A percentile compares a stretch with the other conserved stretches of the same genome.
These are phyloP conservation scores for Amauroascus verrucosus DNA, from an alignment of 2,329 filamentous ascomycete genomes.

Conservation along the genomic window DNA sequence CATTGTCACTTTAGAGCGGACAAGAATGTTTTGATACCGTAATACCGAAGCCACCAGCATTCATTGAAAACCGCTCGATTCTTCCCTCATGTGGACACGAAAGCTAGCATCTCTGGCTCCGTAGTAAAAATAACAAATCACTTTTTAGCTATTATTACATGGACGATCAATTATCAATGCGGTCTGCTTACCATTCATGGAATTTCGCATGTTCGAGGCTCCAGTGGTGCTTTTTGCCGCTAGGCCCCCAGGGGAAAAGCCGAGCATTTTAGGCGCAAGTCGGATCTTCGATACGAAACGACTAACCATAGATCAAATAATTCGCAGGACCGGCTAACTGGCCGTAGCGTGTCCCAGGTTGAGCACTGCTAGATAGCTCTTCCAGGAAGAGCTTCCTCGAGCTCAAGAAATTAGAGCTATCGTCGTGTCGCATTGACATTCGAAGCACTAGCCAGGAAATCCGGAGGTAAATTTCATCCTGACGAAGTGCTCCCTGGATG, in stretches of 20 bases:
- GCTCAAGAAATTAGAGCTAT: slow-evolving; percentile 2
- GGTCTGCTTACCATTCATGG: no score
- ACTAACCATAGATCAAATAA: slow-evolving; percentile 9
- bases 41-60: background rate
- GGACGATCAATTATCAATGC: no score
- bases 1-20: no score
- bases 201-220: no score
- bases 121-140: no score
- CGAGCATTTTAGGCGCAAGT: slow-evolving; percentile 5
- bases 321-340: slow-evolving; percentile 8
- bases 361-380: slow-evolving; percentile 4
- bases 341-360: slow-evolving; percentile 11
- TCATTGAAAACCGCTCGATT: no score
- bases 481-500: background rate
- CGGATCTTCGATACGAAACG: slow-evolving; percentile 11
- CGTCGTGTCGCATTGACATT: background rate
- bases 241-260: background rate
- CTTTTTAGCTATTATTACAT: no score
- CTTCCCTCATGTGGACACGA: no score
- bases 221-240: background rate
- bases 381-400: background rate
- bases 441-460: background rate
- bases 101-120: no score
- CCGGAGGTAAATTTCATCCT: background rate
- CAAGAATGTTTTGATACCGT: background rate